These are phyloP conservation scores for Grosmannia penicillata DNA, from an alignment of 2,329 filamentous ascomycete species.

Conservation along the genomic window DNA sequence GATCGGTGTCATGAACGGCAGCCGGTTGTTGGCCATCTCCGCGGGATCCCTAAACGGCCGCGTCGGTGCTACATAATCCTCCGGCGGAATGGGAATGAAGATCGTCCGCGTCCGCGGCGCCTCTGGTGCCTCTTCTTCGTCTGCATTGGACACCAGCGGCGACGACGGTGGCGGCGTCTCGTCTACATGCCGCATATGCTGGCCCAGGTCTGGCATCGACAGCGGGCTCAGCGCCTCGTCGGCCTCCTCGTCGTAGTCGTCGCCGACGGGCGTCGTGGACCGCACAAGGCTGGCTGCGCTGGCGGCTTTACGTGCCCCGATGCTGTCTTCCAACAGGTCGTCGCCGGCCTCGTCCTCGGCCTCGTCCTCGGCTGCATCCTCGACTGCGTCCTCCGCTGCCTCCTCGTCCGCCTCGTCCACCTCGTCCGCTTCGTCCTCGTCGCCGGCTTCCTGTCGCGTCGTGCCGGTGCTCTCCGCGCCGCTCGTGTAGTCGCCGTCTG, in stretches of 20 bases:
- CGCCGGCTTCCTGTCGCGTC: conserved; percentile 40
- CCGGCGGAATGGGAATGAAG: conserved; percentile 71
- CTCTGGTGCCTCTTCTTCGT: conserved; percentile 23
- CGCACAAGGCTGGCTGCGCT: neutral
- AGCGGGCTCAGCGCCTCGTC: conserved; percentile 12
- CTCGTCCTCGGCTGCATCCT: conserved; percentile 34
- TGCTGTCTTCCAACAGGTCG: conserved; percentile 27
- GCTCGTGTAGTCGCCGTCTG: conserved; percentile 65
- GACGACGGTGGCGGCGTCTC: conserved; percentile 1
- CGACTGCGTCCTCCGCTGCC: conserved; percentile 34
- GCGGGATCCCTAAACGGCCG: conserved; percentile 68
- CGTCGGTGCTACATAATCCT: conserved; percentile 70
- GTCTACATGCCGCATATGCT: neutral
- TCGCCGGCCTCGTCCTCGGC: conserved; percentile 28
- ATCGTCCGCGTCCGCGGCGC: conserved; percentile 36
- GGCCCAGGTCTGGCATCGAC: conserved; percentile 1
- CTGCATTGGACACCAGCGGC: conserved; percentile 2
- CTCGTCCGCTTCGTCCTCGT: conserved; percentile 31
- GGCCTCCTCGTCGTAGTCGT: conserved; percentile 17
- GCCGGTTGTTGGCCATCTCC: conserved; percentile 71
- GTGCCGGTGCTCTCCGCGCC: conserved; percentile 73
- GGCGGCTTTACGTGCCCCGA: conserved; percentile 55
- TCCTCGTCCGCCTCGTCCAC: conserved; percentile 23
- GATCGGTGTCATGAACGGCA: conserved; percentile 98
- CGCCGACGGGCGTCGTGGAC: neutral